These are phyloP conservation scores for Jatropha multifida DNA, from an alignment of 441 rosid genomes.

Conservation along the genomic window DNA sequence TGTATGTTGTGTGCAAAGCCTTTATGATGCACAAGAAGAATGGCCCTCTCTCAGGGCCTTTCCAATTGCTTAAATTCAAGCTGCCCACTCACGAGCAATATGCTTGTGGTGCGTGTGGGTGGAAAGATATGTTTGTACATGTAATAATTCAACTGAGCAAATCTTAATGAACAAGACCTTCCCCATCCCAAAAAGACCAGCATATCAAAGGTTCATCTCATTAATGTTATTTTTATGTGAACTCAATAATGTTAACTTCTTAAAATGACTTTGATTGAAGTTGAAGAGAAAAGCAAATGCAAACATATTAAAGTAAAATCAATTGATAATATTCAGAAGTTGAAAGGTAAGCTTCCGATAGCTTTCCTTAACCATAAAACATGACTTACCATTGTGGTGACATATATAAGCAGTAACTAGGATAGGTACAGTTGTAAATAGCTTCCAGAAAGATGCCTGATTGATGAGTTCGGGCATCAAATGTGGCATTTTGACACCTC, in stretches of 20 bases:
- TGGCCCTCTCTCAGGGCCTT: not conserved
- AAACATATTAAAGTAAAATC: not conserved
- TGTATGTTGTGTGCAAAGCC: not conserved
- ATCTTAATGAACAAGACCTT: not conserved
- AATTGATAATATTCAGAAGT: not conserved
- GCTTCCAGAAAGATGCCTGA: slow-evolving; percentile 64
- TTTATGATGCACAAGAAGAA: not conserved
- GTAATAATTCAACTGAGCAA: not conserved
- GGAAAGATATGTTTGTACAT: not conserved
- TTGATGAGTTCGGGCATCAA: slow-evolving; percentile 48
- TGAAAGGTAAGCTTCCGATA: not conserved
- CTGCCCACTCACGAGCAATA: not conserved
- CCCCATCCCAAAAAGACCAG: not conserved
- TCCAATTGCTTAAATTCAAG: not conserved
- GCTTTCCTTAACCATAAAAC: not conserved
- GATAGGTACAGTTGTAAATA: slow-evolving; percentile 57
- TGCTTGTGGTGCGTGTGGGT: not conserved
- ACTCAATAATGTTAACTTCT: not conserved
- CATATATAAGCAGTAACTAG: slow-evolving; percentile 71
- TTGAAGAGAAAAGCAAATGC: not conserved
- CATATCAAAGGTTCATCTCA: not conserved
- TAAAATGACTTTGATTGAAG: not conserved
- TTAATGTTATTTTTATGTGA: not conserved
- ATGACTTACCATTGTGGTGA: slow-evolving; percentile 59
- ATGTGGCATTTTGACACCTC: slow-evolving; percentile 47